Base-by-base conservation (phyloP, 2,329 filamentous ascomycete species). In the Monosporascus sp. region DNA sequence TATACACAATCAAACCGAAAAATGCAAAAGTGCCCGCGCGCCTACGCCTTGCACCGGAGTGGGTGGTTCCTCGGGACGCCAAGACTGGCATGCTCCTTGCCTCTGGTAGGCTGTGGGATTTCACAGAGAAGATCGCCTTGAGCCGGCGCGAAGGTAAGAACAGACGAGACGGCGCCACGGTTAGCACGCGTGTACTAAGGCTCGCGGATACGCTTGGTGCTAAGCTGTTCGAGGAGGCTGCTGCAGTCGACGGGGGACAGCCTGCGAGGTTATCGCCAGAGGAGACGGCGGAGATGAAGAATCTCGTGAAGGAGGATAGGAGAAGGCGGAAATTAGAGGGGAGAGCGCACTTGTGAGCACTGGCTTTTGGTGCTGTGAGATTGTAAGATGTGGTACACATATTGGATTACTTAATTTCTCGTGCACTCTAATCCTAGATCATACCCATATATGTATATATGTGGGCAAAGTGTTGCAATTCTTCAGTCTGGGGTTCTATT, bases 141-240 rank as follows among this genome's bases (percentile, higher is more conserved):
- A 89, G 85, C 45, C 79, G 94, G 35, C 80, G 93, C 44, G 94
- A 97, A 74, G 94, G 94, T 8, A 99, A 97, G 82, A 97, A 97
- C 68, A 78, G 94, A 22, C 81, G 93, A n/a, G 94, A 99, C 68
- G 92, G 92, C 14, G 89, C 87, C 1, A 96, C 91, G 0, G 92
- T 97, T 3, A 88, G 87, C 61, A 88, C 82, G 14, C 80, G 94
- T 20, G 93, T 99, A 11, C 71, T 97, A 38, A 76, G 78, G 7
- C 77, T 97, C 60, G 87, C 88, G 8, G 91, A 96, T 65, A 70
- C 79, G 47, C 78, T 96, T 9, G 92, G 91, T 0, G 71, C 75
- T 50, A 78, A 79, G 55, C 69, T 97, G 20, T 97, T 89, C 70
- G 79, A 78, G 40, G 79, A 80, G 52, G 78, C 76, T 18, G 71